These are phyloP conservation scores for Chenopodium formosanum DNA, from an alignment of 148 eudicot species.

Conservation along the genomic window DNA sequence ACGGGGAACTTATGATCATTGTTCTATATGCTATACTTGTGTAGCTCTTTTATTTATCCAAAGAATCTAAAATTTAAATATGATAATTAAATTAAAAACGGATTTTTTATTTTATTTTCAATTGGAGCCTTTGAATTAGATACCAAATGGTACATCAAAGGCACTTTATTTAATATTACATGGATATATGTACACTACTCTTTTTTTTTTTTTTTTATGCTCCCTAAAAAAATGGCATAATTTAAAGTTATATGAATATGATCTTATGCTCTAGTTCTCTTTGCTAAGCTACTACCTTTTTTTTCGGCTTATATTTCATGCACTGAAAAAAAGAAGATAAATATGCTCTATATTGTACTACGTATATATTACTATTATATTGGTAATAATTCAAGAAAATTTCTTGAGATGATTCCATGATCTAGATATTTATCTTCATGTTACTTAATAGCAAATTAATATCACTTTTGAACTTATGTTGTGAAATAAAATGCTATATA, in stretches of 20 bases:
- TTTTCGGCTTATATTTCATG: neutral
- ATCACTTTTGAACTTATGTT: neutral
- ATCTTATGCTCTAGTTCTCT: neutral
- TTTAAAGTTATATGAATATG: neutral
- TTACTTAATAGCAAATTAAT: neutral
- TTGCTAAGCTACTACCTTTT: neutral
- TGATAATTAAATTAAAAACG: neutral
- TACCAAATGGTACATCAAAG: slow-evolving; percentile 8
- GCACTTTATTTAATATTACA: neutral
- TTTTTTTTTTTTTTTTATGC: neutral
- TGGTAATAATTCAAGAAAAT: neutral
- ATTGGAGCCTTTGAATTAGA: slow-evolving; percentile 30
- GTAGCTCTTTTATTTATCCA: neutral
- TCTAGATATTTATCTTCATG: neutral
- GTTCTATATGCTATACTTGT: slow-evolving; percentile 11
- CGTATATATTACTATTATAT: too few species aligned
- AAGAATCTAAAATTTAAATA: neutral
- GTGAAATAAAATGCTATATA: neutral
- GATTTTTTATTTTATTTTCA: neutral
- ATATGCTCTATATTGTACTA: too few species aligned
- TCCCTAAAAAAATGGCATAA: neutral
- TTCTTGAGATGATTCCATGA: neutral
- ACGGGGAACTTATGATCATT: slow-evolving; percentile 15
- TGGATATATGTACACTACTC: neutral
- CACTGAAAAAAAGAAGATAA: too few species aligned